Base-by-base conservation (phyloP, 2,329 filamentous ascomycete species). In the Gliomastix tumulicola region DNA sequence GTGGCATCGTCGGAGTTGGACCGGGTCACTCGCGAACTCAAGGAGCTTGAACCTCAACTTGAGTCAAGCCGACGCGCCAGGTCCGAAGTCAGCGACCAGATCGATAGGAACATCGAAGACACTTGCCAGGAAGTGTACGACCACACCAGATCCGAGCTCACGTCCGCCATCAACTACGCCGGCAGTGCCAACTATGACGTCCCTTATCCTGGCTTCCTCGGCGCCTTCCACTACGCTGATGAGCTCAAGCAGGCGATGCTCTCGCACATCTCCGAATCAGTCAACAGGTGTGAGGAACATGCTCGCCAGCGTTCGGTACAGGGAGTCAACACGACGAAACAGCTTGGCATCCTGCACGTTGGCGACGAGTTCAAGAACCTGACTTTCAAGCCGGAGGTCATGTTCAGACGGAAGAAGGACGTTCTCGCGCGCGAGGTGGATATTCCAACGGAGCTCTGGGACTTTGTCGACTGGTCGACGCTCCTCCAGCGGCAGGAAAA, bases 401-500 rank as follows among this genome's bases (percentile, higher is more conserved):
- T 98, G 92, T 98, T 97, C 69, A 81, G 79, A 41, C 80, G 86
- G 43, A 84, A 84, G 51, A 77, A 81, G 41, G 87, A 98, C 56
- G 77, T 79, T 3, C 66, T 95, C 28, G 88, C 87, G 6, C 79
- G 88, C 44, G 82, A 94, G 53, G 81, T 97, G 13, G 80, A 96
- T 42, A 80, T 95, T 16, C 79, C 92, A 37, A 85, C 92, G 5
- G 89, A 98, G 53, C 49, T 95, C 1, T 84, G 74, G 74, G 92
- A 98, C 63, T 97, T 98, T 68, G 86, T 98, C 50, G 92, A 98
- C 59, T 71, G 88, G 58, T 73, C 79, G 15, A 84, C 79, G 10
- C 64, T 97, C 6, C 74, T 94, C 66, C 88, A 96, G 53, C 76
- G 81, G 37, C 90, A 97, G 57, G 92, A 98, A 62, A 98, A 97